These are phyloP conservation scores for Mikania micrantha DNA, from an alignment of 129 eudicot species.

Conservation along the genomic window DNA sequence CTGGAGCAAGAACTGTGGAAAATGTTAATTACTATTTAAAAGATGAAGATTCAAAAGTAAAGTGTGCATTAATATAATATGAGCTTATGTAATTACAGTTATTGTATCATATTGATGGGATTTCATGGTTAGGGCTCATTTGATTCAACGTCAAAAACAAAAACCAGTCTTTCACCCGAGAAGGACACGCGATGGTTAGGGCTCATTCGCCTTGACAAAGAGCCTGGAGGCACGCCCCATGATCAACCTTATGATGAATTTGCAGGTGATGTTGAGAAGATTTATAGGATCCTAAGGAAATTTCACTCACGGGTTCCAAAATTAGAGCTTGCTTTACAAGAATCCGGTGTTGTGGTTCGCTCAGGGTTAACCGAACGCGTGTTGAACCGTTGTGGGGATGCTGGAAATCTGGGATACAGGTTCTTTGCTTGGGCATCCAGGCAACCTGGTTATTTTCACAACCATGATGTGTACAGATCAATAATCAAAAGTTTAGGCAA, in stretches of 20 bases:
- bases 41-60: not conserved
- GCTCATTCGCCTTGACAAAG: slow-evolving; percentile 43
- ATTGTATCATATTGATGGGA: slow-evolving; percentile 11
- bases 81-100: slow-evolving; percentile 3
- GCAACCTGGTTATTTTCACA: slow-evolving; percentile 63
- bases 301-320: slow-evolving; percentile 78
- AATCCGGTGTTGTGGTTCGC: slow-evolving; percentile 62
- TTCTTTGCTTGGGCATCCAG: slow-evolving; percentile 78
- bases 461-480: slow-evolving; percentile 65
- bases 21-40: not conserved
- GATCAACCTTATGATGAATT: slow-evolving; percentile 56
- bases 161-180: not conserved
- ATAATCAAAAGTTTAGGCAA: slow-evolving; percentile 67
- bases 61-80: not conserved
- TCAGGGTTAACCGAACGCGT: slow-evolving; percentile 71
- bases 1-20: slow-evolving; percentile 55
- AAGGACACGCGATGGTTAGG: slow-evolving; percentile 29
- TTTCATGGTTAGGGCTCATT: slow-evolving; percentile 33
- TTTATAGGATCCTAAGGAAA: slow-evolving; percentile 66
- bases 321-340: slow-evolving; percentile 73
- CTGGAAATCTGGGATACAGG: slow-evolving; percentile 74
- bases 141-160: slow-evolving; percentile 19
- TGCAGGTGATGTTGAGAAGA: slow-evolving; percentile 62
- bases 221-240: slow-evolving; percentile 17
- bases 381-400: slow-evolving; percentile 80